Base-by-base conservation (phyloP, 345 rosid genomes). In the Punica granatum region DNA sequence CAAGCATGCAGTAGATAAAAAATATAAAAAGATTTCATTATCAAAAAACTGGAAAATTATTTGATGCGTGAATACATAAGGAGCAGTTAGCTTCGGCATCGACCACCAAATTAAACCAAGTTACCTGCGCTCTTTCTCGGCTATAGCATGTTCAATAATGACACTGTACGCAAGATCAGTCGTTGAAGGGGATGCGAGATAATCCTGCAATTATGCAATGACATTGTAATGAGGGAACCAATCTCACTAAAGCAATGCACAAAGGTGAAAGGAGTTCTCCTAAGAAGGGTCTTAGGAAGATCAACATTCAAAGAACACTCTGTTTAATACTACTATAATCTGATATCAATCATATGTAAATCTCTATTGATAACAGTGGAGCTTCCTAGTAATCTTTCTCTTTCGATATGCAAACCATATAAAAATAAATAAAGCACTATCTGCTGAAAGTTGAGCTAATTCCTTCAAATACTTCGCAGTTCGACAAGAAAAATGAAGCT, bases 91-190 rank as follows among this genome's bases (percentile, higher is more conserved):
- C 34, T 56, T 26, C 11, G 12, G 61, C 34, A 26, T 56, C 19
- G 25, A 56, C 18, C 61, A 13, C 15, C 18, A 56, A 61, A 56
- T 23, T 69, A 66, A 36, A 54, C 30, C n/a, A 35, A 69, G 62
- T 75, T 80, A 94, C 99, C 99, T 94, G 77, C 97, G 97, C 72
- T 94, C 99, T 78, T 93, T 94, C 78, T 94, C 99, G 37, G 97
- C 88, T 72, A 85, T 80, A 36, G 99, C 85, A 80, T 92, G 98
- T 69, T 91, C 99, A 71, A 94, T 80, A 73, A 94, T 81, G 69
- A 90, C 89, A 84, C 78, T 65, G 71, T 88, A 94, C 14, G 99
- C 88, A 76, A 86, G 75, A 82, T 94, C 98, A 69, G 81, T 90
- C 39, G 99, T 94, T 54, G 84, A 70, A 63, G 93, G 76, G 61